A percentile compares a stretch with the other conserved stretches of the same genome.
Evolutionary conservation across 164 flowering plant species (phyloP).

Genomic region (Liquidambar formosana): DNA sequence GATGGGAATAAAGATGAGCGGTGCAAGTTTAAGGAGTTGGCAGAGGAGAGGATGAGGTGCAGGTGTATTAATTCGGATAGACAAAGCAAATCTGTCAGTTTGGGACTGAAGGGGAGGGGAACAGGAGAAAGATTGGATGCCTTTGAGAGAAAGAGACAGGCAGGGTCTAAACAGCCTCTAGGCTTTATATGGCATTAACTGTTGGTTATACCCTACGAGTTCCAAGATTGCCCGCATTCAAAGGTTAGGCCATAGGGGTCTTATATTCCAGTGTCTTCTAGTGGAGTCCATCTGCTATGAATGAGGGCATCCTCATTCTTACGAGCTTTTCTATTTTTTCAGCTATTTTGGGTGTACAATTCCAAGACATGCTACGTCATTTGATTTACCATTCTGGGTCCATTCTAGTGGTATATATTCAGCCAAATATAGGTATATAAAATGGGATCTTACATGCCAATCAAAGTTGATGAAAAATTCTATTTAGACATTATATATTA

Average conservation of each 20-base stretch:
- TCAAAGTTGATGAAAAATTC: too few species aligned
- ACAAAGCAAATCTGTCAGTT: slow-evolving; percentile 28
- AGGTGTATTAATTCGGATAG: slow-evolving; percentile 20
- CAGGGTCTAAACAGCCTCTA: neutral
- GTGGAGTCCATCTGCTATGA: too few species aligned
- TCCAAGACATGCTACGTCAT: too few species aligned
- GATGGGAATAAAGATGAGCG: slow-evolving; percentile 10
- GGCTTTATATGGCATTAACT: neutral
- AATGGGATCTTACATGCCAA: too few species aligned
- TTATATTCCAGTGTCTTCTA: neutral
- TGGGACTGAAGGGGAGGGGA: slow-evolving; percentile 17
- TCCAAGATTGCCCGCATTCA: slow-evolving; percentile 6
- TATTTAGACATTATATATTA: too few species aligned
- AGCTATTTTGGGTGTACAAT: too few species aligned
- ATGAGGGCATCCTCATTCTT: too few species aligned
- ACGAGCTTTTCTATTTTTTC: too few species aligned
- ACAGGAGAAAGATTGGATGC: slow-evolving; percentile 2
- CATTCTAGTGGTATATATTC: too few species aligned
- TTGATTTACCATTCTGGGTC: too few species aligned
- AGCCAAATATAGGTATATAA: too few species aligned
- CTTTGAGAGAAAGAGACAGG: slow-evolving; percentile 11
- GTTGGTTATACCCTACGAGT: neutral
- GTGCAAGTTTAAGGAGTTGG: neutral
- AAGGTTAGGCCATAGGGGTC: neutral
- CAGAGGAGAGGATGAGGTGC: slow-evolving; percentile 11